Percentiles rank a stretch among this genome's conserved stretches.
Conservation (phyloP, 148 eudicot species). For the Camellia lanceoleosa region DNA sequence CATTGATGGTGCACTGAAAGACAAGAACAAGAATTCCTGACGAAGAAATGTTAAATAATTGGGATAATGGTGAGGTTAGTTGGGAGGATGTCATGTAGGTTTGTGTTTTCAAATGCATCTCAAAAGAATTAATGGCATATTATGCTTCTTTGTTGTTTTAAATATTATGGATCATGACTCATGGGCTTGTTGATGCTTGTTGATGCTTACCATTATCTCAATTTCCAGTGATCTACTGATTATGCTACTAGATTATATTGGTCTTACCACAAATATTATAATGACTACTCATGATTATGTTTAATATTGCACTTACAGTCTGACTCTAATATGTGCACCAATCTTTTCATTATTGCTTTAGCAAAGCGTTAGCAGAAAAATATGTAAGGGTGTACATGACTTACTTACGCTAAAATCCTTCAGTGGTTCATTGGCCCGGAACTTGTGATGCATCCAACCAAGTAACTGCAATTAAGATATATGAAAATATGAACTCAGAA, state of each 20-base stretch:
- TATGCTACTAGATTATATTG: background rate
- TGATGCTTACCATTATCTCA: no score
- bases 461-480: conserved; percentile 57
- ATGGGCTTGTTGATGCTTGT: no score
- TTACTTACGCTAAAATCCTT: conserved; percentile 63
- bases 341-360: background rate
- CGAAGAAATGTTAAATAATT: conserved; percentile 5
- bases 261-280: background rate
- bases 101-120: no score
- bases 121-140: no score
- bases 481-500: conserved; percentile 7
- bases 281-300: background rate
- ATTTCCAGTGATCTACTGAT: background rate
- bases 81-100: background rate
- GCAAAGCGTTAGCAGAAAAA: background rate
- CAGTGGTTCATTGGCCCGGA: conserved; percentile 58
- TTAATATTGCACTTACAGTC: background rate
- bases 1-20: conserved; percentile 55
- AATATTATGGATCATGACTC: no score
- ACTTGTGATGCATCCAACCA: conserved; percentile 95
- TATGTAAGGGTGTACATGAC: conserved; percentile 4
- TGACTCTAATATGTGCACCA: no score
- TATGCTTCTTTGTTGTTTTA: background rate
- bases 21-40: conserved; percentile 34
- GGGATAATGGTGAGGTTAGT: background rate